phyloP scores from a whole-genome alignment of 2,329 filamentous ascomycete genomes.

The Diplocarpon rosae region DNA sequence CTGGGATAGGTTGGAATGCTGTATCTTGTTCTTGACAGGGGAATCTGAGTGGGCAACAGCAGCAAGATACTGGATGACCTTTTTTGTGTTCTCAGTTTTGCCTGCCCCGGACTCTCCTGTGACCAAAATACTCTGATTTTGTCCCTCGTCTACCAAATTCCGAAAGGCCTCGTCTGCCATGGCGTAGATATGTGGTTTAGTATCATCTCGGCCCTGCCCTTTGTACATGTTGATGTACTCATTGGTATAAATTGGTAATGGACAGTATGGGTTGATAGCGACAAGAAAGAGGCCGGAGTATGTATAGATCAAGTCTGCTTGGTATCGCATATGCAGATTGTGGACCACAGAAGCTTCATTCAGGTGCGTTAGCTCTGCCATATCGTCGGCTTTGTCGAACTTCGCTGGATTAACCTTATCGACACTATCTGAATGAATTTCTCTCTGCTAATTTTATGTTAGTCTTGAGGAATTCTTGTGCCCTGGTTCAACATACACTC shows the following conservation, averaged over 20 bases:
- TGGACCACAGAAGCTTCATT: slow-evolving; percentile 98
- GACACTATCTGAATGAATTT: slow-evolving; percentile 74
- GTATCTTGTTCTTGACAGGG: slow-evolving; percentile 47
- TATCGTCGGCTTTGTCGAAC: slow-evolving; percentile 98
- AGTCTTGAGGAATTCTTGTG: slow-evolving; percentile 4
- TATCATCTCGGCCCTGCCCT: slow-evolving; percentile 81
- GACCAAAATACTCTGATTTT: slow-evolving; percentile 95
- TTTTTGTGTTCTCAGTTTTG: slow-evolving; percentile 99
- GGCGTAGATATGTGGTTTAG: slow-evolving; percentile 92
- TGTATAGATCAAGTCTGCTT: slow-evolving; percentile 93
- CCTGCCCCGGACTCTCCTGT: slow-evolving; percentile 96
- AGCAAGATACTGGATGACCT: slow-evolving; percentile 96
- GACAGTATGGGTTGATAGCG: slow-evolving; percentile 92
- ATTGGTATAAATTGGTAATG: slow-evolving; percentile 87
- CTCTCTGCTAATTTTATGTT: slow-evolving; percentile 56
- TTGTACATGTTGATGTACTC: slow-evolving; percentile 99
- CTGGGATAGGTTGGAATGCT: slow-evolving; percentile 80
- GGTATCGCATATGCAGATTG: slow-evolving; percentile 90
- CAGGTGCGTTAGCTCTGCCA: slow-evolving; percentile 95
- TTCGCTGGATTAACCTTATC: slow-evolving; percentile 99
- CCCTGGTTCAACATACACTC: slow-evolving; percentile 44
- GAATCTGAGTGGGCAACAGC: slow-evolving; percentile 83
- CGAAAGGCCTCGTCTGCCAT: slow-evolving; percentile 96
- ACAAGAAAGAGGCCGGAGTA: slow-evolving; percentile 96
- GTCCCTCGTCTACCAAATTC: slow-evolving; percentile 86